Percentiles rank a stretch among this genome's conserved stretches.
Evolutionary conservation across 352 stramenopile species (phyloP).

Genomic region (Phytopythium oedochilum): DNA sequence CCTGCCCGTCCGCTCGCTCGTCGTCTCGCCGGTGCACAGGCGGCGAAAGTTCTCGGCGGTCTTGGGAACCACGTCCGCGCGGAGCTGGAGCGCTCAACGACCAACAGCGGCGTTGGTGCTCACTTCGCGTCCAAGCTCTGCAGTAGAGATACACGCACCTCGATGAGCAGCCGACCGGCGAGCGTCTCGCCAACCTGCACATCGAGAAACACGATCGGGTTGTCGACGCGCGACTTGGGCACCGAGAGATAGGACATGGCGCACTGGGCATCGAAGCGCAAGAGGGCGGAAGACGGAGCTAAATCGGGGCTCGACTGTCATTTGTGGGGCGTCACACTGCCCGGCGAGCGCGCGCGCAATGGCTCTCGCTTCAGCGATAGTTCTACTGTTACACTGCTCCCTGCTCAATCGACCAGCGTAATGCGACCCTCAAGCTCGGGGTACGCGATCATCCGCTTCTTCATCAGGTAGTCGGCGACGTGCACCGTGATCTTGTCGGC

Average conservation of each 20-base stretch:
- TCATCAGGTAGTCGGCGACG: conserved; percentile 55
- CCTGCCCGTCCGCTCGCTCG: conserved; percentile 42
- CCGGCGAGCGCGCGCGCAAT: no score
- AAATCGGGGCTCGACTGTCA: conserved; percentile 3
- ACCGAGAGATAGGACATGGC: not conserved
- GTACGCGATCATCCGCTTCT: conserved; percentile 63
- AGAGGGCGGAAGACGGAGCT: not conserved
- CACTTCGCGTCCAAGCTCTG: no score
- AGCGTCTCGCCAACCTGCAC: conserved; percentile 88
- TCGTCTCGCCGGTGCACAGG: conserved; percentile 93
- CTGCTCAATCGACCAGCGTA: conserved; percentile 50
- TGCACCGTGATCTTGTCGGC: conserved; percentile 43
- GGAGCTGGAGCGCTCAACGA: conserved; percentile 44
- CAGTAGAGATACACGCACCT: conserved; percentile 56
- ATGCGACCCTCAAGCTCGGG: conserved; percentile 52
- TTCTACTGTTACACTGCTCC: conserved; percentile 1
- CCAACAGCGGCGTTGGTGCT: not conserved
- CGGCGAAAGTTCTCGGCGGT: conserved; percentile 96
- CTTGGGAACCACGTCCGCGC: conserved; percentile 91
- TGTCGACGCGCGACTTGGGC: conserved; percentile 17
- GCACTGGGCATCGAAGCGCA: not conserved
- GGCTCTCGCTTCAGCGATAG: no score
- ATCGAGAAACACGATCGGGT: conserved; percentile 95
- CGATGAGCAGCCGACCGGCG: conserved; percentile 90
- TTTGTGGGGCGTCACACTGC: no score